phyloP scores from a whole-genome alignment of 768 basidiomycete species.

The Gymnopilus junonius region DNA sequence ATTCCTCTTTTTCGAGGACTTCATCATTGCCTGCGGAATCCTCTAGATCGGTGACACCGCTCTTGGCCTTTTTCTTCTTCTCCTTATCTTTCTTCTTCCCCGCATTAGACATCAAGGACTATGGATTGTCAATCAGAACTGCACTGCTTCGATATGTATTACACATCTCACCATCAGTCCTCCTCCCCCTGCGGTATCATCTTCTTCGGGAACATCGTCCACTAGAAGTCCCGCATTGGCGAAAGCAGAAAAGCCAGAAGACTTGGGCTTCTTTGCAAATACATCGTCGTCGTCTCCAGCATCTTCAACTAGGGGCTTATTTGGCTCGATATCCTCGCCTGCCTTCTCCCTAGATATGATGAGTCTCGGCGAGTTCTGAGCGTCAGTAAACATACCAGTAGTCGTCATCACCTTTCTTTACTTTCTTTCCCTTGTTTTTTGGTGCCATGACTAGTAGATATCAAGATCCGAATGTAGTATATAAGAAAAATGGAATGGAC shows the following conservation, averaged over 20 bases:
- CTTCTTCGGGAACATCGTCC: constrained; percentile 45
- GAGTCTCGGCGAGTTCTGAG: constrained; percentile 5
- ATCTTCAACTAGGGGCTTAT: constrained; percentile 33
- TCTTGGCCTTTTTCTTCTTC: constrained; percentile 61
- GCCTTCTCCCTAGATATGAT: constrained; percentile 58
- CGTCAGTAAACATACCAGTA: constrained; percentile 61
- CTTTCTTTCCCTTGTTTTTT: constrained; percentile 85
- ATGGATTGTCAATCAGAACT: constrained; percentile 9
- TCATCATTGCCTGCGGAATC: constrained; percentile 34
- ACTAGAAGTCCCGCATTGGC: constrained; percentile 44
- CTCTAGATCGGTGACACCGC: constrained; percentile 33
- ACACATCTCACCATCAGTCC: constrained; percentile 68
- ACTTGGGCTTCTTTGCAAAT: constrained; percentile 30
- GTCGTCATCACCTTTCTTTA: constrained; percentile 81
- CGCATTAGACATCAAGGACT: constrained; percentile 59
- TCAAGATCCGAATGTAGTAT: background rate
- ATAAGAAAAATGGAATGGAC: background rate
- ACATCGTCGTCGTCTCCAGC: constrained; percentile 45
- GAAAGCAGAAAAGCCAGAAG: constrained; percentile 54
- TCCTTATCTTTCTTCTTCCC: constrained; percentile 39
- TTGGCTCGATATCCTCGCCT: constrained; percentile 58
- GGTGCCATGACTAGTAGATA: constrained; percentile 46
- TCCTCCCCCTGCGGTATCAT: constrained; percentile 68
- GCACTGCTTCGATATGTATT: background rate
- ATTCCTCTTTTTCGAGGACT: constrained; percentile 26